Base-by-base conservation (phyloP, 345 rosid species). In the Boechera stricta region DNA sequence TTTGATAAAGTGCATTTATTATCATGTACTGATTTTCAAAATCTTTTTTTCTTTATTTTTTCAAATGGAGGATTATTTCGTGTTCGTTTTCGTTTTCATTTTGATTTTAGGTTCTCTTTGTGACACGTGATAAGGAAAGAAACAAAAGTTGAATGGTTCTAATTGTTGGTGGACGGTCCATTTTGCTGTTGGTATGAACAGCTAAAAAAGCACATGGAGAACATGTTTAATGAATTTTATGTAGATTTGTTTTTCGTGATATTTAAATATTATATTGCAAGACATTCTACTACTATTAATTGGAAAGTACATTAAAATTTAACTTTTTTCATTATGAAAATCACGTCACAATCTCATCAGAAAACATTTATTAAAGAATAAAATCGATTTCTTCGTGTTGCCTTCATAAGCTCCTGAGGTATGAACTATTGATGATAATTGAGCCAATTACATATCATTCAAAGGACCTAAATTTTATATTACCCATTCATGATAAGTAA, bases 151-250 rank as follows among this genome's bases (percentile, higher is more conserved):
- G 77, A 56, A 57, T 77, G 81, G 81, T 51, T 47, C 4, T 26
- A 47, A 49, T 71, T 57, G 48, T 57, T 71, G 77, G 57, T 77
- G 81, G 77, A 55, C 77, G 67, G 81, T 77, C 81, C 72, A 71
- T 65, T 64, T 64, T n/a, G 68, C 33, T 69, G 69, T 41, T 71
- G 81, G 39, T 63, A 57, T 31, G 32, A 64, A 77, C 72, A 38
- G 62, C 38, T 71, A 39, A n/a, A 16, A 16, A 15, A 58, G 26
- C 76, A 77, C 77, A 54, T 71, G 61, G 33, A 47, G 13, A 71
- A 77, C 76, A 76, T 77, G 71, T 54, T 64, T 10, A 70, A 63
- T 55, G n/a, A 7, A 26, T 42, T 36, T 13, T 35, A 3, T 39
- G 26, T 58, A 29, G 9, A 16, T 11, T 21, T 44, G 55, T 62